Conservation (phyloP, 108 stramenopile species). For the Stephanodiscus minutulus region DNA sequence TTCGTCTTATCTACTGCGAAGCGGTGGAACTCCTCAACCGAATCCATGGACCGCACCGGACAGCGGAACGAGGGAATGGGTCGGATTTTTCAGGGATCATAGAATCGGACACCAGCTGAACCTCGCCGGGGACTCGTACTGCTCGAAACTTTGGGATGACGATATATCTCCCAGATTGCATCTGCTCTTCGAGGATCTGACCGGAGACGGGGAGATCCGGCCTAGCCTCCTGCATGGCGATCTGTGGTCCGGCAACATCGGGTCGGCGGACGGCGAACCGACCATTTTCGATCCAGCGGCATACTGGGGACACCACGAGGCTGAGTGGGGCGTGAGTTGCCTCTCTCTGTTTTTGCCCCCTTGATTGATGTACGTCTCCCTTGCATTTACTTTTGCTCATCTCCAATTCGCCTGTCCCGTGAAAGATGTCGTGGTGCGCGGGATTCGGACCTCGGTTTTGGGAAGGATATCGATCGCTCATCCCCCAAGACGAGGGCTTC, state of each 20-base stretch:
- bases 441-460: constrained; percentile 42
- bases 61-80: constrained; percentile 54
- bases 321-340: constrained; percentile 56
- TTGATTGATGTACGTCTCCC: background rate
- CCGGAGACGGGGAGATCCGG: constrained; percentile 43
- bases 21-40: constrained; percentile 59
- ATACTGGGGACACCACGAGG: constrained; percentile 60
- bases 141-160: constrained; percentile 37
- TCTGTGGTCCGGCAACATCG: constrained; percentile 64
- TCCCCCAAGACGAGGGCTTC: constrained; percentile 57
- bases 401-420: no score
- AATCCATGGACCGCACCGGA: constrained; percentile 55
- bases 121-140: constrained; percentile 53
- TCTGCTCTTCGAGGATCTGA: constrained; percentile 46
- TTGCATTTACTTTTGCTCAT: no score
- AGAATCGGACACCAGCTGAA: constrained; percentile 52
- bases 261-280: constrained; percentile 53
- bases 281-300: constrained; percentile 57
- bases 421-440: constrained; percentile 57
- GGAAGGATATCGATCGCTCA: constrained; percentile 53
- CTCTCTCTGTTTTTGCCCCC: background rate
- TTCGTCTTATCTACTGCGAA: background rate
- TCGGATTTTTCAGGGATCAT: constrained; percentile 47
- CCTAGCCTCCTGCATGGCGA: constrained; percentile 60
- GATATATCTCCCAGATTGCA: constrained; percentile 49